phyloP scores from a whole-genome alignment of 805 yeast species.

The Metschnikowia lochheadii region DNA sequence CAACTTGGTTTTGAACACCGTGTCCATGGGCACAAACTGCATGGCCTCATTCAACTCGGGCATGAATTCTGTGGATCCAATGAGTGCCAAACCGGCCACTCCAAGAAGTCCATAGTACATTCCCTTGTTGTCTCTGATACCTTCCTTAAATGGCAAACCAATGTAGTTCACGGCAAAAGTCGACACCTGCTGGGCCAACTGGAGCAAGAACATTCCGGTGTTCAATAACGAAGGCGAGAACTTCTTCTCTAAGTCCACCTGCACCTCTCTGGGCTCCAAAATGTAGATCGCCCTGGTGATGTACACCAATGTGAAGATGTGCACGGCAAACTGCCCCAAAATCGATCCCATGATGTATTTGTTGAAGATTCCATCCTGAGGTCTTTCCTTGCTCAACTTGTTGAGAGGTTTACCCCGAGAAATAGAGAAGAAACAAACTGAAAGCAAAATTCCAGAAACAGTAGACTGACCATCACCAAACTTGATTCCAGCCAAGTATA shows the following conservation, averaged over 20 bases:
- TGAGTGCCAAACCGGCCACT: slow-evolving; percentile 80
- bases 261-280: slow-evolving; percentile 89
- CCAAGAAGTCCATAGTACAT: slow-evolving; percentile 95
- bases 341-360: slow-evolving; percentile 96
- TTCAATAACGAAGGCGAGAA: slow-evolving; percentile 88
- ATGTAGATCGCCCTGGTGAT: slow-evolving; percentile 79
- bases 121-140: slow-evolving; percentile 85
- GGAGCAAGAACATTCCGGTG: slow-evolving; percentile 92
- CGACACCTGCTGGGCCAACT: slow-evolving; percentile 93
- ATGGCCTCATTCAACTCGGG: slow-evolving; percentile 93
- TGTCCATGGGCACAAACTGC: slow-evolving; percentile 84
- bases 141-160: slow-evolving; percentile 94
- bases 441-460: slow-evolving; percentile 84
- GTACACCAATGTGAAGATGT: slow-evolving; percentile 75
- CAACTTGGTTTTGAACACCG: slow-evolving; percentile 69
- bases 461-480: slow-evolving; percentile 99
- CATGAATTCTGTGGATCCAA: slow-evolving; percentile 90
- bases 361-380: slow-evolving; percentile 96
- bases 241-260: slow-evolving; percentile 82
- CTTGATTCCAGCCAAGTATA: slow-evolving; percentile 95
- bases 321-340: slow-evolving; percentile 93
- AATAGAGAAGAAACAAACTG: slow-evolving; percentile 92
- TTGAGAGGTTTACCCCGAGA: slow-evolving; percentile 91
- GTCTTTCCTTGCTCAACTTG: slow-evolving; percentile 87
- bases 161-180: slow-evolving; percentile 97